Conservation (phyloP, 2,329 filamentous ascomycete species). For the Arthrinium phaeospermum region DNA sequence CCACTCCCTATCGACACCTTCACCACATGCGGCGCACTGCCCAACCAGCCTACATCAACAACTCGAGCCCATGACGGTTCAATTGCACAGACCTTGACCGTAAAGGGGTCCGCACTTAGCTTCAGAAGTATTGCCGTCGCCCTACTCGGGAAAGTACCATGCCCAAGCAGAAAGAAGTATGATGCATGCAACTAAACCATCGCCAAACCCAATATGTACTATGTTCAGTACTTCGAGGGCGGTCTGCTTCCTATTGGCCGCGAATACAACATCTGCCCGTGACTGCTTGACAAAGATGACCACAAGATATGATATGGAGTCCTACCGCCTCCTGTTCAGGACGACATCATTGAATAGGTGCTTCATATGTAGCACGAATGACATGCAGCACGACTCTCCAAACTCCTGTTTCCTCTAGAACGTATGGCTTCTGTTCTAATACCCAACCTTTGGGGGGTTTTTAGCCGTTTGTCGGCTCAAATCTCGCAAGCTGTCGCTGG, state of each 20-base stretch:
- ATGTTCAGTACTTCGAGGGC: neutral
- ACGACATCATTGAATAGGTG: neutral
- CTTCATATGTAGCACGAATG: neutral
- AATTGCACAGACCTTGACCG: neutral
- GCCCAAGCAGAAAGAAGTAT: neutral
- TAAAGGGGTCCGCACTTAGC: neutral
- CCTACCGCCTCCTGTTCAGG: neutral
- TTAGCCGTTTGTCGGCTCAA: neutral
- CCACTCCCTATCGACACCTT: neutral
- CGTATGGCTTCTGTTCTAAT: neutral
- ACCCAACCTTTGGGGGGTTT: neutral
- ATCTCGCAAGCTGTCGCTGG: neutral
- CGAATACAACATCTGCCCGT: neutral
- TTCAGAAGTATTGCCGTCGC: neutral
- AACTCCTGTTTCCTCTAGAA: neutral
- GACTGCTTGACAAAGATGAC: neutral
- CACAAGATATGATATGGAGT: neutral
- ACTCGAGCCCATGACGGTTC: neutral
- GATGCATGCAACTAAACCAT: constrained; percentile 7
- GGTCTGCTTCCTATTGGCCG: neutral
- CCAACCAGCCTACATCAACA: neutral
- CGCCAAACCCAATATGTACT: neutral
- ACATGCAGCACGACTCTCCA: neutral
- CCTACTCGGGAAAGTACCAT: neutral
- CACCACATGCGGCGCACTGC: neutral